Evolutionary conservation across 2,329 filamentous ascomycete genomes (phyloP).

Genomic region (Xenoacremonium recifei): DNA sequence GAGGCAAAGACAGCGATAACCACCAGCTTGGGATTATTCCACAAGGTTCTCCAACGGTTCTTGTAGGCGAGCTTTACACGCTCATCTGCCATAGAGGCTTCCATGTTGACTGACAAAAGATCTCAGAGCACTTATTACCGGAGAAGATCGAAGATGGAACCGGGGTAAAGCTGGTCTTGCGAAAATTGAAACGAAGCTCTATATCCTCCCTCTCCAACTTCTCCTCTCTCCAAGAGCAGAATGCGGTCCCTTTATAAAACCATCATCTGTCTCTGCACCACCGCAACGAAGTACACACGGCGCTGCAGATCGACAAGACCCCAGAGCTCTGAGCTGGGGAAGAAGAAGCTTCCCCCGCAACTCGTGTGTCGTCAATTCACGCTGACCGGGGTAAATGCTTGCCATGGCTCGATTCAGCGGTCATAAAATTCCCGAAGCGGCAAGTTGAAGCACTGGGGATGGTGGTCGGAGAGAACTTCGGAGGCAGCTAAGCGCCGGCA

Average conservation of each 20-base stretch:
- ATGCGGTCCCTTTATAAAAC: not conserved
- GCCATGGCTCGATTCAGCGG: not conserved
- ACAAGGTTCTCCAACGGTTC: slow-evolving; percentile 21
- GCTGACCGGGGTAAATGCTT: no score
- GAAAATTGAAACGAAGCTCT: not conserved
- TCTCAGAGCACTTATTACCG: not conserved
- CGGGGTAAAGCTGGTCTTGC: not conserved
- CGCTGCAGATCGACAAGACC: not conserved
- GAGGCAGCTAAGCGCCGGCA: no score
- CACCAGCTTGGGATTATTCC: slow-evolving; percentile 21
- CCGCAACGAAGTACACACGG: not conserved
- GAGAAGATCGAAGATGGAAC: not conserved
- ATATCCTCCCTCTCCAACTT: no score
- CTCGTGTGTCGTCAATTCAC: no score
- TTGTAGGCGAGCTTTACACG: slow-evolving; percentile 2
- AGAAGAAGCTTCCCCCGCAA: no score
- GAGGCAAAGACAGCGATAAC: slow-evolving; percentile 25
- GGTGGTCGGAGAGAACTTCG: no score
- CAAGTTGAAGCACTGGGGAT: not conserved
- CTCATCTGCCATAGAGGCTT: not conserved
- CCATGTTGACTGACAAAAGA: not conserved
- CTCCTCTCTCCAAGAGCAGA: no score
- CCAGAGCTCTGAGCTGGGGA: not conserved
- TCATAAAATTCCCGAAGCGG: not conserved
- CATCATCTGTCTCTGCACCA: no score